A percentile compares a stretch with the other conserved stretches of the same genome.
Evolutionary conservation across 108 stramenopile genomes (phyloP).

Genomic region (Nannochloropsis gaditana): DNA sequence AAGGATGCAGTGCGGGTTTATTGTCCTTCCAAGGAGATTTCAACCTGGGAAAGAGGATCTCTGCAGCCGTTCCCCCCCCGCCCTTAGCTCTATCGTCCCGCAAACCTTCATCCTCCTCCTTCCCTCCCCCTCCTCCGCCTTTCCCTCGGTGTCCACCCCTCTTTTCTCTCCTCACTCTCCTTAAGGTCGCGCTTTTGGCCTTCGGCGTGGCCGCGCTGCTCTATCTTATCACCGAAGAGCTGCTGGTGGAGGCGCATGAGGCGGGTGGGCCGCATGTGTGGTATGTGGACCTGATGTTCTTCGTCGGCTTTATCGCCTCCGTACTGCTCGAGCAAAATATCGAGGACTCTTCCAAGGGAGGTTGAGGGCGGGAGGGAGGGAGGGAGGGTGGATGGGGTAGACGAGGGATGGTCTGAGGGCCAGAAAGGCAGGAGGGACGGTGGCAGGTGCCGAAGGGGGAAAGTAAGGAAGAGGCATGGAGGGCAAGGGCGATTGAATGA

Average conservation of each 20-base stretch:
- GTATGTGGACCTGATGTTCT: not conserved
- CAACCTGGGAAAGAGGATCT: too few species aligned
- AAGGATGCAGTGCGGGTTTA: too few species aligned
- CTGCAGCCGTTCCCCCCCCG: too few species aligned
- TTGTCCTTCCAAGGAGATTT: too few species aligned
- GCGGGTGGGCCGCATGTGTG: not conserved
- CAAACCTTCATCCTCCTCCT: too few species aligned
- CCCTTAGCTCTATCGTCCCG: too few species aligned
- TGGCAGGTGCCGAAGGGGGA: too few species aligned
- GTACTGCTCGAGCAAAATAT: not conserved
- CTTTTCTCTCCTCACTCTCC: not conserved
- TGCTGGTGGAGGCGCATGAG: conserved; percentile 12
- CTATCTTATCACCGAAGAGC: not conserved
- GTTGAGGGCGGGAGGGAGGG: not conserved
- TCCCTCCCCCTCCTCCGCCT: too few species aligned
- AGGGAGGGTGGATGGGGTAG: not conserved
- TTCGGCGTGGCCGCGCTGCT: not conserved
- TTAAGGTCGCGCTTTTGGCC: not conserved
- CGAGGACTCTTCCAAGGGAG: not conserved
- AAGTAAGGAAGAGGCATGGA: too few species aligned
- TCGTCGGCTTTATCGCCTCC: not conserved
- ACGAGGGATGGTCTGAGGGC: not conserved
- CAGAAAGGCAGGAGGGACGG: too few species aligned
- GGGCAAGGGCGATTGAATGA: not conserved
- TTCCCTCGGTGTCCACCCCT: too few species aligned